These are phyloP conservation scores for Poa pratensis DNA, from an alignment of 176 grass and related monocot species.

Conservation along the genomic window DNA sequence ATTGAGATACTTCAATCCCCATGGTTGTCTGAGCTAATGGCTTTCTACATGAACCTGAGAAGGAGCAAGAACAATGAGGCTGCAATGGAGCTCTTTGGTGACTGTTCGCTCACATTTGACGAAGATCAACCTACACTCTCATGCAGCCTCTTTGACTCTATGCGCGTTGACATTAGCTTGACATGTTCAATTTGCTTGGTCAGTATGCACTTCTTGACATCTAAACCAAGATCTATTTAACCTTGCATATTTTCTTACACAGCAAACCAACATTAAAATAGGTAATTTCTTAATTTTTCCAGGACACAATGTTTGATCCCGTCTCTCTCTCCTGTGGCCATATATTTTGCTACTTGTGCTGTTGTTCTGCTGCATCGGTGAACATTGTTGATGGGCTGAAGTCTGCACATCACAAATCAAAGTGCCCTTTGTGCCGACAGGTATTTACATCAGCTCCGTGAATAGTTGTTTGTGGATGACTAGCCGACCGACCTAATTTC, in stretches of 20 bases:
- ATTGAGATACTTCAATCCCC: constrained; percentile 98
- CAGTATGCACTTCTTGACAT: constrained; percentile 32
- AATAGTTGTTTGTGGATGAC: neutral
- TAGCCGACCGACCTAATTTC: neutral
- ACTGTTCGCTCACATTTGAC: constrained; percentile 70
- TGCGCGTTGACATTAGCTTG: constrained; percentile 77
- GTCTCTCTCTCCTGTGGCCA: constrained; percentile 79
- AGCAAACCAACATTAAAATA: neutral
- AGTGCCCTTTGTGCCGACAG: constrained; percentile 81
- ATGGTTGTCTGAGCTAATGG: constrained; percentile 85
- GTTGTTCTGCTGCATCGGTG: constrained; percentile 80
- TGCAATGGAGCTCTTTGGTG: constrained; percentile 66
- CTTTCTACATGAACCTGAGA: constrained; percentile 86
- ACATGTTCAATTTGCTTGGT: constrained; percentile 96
- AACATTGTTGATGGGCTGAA: constrained; percentile 78
- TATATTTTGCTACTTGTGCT: constrained; percentile 87
- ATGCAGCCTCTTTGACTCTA: constrained; percentile 72
- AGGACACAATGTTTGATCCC: constrained; percentile 83
- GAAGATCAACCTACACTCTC: constrained; percentile 73
- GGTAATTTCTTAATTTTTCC: constrained; percentile 6
- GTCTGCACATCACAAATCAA: constrained; percentile 55
- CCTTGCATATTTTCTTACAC: neutral
- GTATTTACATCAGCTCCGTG: constrained; percentile 11
- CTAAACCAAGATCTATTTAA: neutral
- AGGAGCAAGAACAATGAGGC: constrained; percentile 48